These are phyloP conservation scores for Talaromyces marneffei DNA, from an alignment of 2,329 filamentous ascomycete species.

Conservation along the genomic window DNA sequence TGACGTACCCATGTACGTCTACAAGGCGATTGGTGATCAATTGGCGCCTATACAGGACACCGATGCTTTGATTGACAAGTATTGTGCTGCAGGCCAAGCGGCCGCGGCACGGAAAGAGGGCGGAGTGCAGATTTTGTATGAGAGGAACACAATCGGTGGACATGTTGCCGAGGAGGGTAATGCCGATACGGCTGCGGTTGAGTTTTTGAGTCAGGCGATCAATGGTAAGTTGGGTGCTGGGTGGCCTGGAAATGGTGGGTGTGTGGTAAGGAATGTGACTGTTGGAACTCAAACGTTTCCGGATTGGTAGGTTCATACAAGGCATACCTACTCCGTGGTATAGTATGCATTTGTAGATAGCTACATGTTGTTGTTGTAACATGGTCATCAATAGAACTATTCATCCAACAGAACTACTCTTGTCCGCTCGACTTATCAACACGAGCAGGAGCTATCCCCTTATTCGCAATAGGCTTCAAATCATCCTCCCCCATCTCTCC, in stretches of 20 bases:
- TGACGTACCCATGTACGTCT: constrained; percentile 4
- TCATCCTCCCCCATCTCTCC: constrained; percentile 43
- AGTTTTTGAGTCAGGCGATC: constrained; percentile 2
- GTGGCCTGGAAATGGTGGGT: constrained; percentile 6
- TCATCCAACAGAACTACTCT: not conserved
- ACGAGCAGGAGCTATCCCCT: constrained; percentile 17
- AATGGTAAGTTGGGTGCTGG: not conserved
- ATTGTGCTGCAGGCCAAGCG: not conserved
- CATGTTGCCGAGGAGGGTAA: not conserved
- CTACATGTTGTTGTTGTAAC: not conserved
- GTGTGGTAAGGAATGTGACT: constrained; percentile 6
- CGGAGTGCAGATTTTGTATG: constrained; percentile 7
- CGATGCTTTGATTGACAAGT: constrained; percentile 4
- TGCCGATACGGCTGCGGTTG: not conserved
- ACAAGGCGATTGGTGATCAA: constrained; percentile 8
- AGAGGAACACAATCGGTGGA: constrained; percentile 8
- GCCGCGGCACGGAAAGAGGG: not conserved
- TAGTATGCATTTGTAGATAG: not conserved
- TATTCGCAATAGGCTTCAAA: constrained; percentile 29
- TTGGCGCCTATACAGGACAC: not conserved
- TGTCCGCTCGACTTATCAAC: not conserved
- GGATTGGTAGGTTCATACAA: not conserved
- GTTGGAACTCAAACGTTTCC: constrained; percentile 7
- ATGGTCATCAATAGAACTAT: not conserved
- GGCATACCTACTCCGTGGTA: too few species aligned